phyloP scores from a whole-genome alignment of 176 grass and related monocot genomes.

The Carex littledalei region DNA sequence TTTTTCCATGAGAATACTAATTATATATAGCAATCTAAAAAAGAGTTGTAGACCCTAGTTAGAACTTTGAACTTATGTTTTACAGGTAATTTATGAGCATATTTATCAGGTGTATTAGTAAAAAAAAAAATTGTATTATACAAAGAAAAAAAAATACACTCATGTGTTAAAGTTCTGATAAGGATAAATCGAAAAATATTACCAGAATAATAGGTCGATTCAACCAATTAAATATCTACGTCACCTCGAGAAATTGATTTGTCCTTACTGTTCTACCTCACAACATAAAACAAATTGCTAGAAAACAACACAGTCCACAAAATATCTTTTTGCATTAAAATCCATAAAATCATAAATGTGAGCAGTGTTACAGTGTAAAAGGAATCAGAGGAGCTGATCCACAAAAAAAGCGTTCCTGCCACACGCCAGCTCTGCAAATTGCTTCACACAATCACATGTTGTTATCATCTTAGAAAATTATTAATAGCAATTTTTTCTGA shows the following conservation, averaged over 20 bases:
- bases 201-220: background rate
- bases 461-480: no score
- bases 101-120: no score
- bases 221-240: background rate
- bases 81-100: no score
- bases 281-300: background rate
- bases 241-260: background rate
- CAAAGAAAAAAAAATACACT: no score
- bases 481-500: no score
- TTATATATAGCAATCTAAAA: no score
- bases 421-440: background rate
- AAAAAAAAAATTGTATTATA: no score
- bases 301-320: background rate
- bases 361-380: background rate
- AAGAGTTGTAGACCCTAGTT: no score
- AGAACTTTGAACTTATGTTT: no score
- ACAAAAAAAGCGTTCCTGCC: background rate
- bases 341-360: background rate
- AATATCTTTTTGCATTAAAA: background rate
- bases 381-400: constrained; percentile 11
- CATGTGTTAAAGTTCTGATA: background rate
- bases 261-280: background rate
- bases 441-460: background rate
- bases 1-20: no score
- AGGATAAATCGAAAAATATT: background rate